Evolutionary conservation across 495 filamentous ascomycete species (phyloP).

Genomic region (Trichoderma asperelloides): DNA sequence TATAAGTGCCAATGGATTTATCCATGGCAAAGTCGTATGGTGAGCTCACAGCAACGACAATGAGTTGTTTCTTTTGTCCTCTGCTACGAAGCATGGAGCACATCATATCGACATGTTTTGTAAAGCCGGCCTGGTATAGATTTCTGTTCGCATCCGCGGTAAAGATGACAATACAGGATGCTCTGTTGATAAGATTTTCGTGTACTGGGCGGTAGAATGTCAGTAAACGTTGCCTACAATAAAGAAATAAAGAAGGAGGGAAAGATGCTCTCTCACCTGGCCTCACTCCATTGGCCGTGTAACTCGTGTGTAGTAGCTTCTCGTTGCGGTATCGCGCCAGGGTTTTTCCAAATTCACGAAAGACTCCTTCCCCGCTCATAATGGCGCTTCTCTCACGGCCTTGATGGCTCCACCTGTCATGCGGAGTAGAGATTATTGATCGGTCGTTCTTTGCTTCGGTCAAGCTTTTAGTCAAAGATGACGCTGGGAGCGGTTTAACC

Average conservation of each 20-base stretch:
- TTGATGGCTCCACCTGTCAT: slow-evolving; percentile 43
- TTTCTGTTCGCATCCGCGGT: slow-evolving; percentile 88
- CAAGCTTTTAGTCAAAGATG: slow-evolving; percentile 53
- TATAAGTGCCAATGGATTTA: slow-evolving; percentile 71
- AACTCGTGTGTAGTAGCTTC: slow-evolving; percentile 80
- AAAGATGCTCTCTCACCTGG: slow-evolving; percentile 35
- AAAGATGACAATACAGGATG: slow-evolving; percentile 74
- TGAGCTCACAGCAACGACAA: slow-evolving; percentile 84
- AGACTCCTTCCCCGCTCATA: slow-evolving; percentile 80
- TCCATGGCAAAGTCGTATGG: slow-evolving; percentile 96
- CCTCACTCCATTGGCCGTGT: slow-evolving; percentile 80
- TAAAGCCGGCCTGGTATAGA: slow-evolving; percentile 81
- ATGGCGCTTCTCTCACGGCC: slow-evolving; percentile 53
- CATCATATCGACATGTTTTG: slow-evolving; percentile 90
- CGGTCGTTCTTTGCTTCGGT: slow-evolving; percentile 33
- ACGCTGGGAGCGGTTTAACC: slow-evolving; percentile 78
- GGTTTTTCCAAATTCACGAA: slow-evolving; percentile 72
- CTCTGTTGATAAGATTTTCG: slow-evolving; percentile 79
- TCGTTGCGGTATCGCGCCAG: slow-evolving; percentile 73
- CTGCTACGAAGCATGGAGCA: slow-evolving; percentile 52
- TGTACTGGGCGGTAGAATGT: slow-evolving; percentile 43
- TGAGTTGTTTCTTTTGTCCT: slow-evolving; percentile 59
- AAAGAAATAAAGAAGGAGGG: neutral
- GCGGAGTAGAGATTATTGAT: slow-evolving; percentile 18
- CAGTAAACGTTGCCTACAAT: slow-evolving; percentile 11